phyloP scores from a whole-genome alignment of 169 alveolate genomes.

The Cryptosporidium tyzzeri region DNA sequence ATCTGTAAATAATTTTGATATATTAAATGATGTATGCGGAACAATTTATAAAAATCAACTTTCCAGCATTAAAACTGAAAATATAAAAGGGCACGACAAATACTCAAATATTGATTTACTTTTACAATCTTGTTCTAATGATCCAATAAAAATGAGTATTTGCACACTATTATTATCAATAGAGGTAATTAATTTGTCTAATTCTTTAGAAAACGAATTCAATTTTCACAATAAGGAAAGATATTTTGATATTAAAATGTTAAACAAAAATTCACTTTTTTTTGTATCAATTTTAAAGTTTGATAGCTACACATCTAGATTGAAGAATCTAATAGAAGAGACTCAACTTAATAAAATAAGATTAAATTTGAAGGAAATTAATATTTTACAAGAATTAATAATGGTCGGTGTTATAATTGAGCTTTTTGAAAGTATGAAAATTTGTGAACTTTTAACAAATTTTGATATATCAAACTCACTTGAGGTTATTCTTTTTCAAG shows the following conservation, averaged over 20 bases:
- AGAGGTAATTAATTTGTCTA: slow-evolving; percentile 19
- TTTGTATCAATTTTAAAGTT: slow-evolving; percentile 26
- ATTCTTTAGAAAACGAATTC: slow-evolving; percentile 26
- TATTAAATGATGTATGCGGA: slow-evolving; percentile 58
- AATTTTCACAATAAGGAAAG: slow-evolving; percentile 34
- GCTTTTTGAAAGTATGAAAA: not conserved
- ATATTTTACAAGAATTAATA: slow-evolving; percentile 3
- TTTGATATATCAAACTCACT: slow-evolving; percentile 42
- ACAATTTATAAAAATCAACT: slow-evolving; percentile 30
- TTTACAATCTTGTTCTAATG: slow-evolving; percentile 20
- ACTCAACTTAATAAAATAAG: not conserved
- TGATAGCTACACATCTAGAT: not conserved
- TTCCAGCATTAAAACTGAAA: slow-evolving; percentile 14
- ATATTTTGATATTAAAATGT: slow-evolving; percentile 40
- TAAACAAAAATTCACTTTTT: slow-evolving; percentile 35
- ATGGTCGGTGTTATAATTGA: slow-evolving; percentile 41
- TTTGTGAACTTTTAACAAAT: slow-evolving; percentile 21
- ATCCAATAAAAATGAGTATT: slow-evolving; percentile 58
- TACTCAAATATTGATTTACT: slow-evolving; percentile 35
- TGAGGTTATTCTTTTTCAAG: slow-evolving; percentile 26
- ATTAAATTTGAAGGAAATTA: not conserved
- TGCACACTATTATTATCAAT: slow-evolving; percentile 17
- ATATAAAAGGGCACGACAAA: slow-evolving; percentile 4
- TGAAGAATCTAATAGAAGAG: not conserved
- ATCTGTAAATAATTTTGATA: not conserved